Conservation (phyloP, 257 asterid species). For the Pogostemon cablin region DNA sequence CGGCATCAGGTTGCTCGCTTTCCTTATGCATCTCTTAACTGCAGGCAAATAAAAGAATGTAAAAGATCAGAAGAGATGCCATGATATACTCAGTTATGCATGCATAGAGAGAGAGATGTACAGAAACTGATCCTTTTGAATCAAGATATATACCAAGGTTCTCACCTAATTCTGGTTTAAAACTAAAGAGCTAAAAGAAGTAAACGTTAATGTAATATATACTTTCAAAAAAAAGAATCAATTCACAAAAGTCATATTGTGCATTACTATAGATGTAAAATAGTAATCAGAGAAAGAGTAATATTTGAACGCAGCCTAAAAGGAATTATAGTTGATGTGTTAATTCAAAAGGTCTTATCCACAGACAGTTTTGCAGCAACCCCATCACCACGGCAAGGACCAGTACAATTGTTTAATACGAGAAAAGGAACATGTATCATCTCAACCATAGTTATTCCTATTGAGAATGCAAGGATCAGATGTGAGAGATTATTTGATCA, state of each 20-base stretch:
- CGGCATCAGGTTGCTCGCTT: conserved; percentile 71
- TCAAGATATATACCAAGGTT: conserved; percentile 31
- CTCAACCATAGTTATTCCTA: conserved; percentile 8
- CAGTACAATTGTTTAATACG: not conserved
- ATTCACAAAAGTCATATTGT: not conserved
- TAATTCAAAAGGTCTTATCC: not conserved
- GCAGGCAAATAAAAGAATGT: conserved; percentile 36
- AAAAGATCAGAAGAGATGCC: conserved; percentile 16
- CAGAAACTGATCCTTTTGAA: conserved; percentile 69
- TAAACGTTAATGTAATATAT: not conserved
- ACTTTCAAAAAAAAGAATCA: not conserved
- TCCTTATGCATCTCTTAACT: conserved; percentile 91
- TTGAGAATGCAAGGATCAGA: conserved; percentile 10
- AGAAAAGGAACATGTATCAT: not conserved
- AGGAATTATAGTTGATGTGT: not conserved
- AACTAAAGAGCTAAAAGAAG: not conserved
- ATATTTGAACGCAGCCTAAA: too few relatives aligned
- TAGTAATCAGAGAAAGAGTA: too few relatives aligned
- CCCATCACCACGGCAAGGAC: not conserved
- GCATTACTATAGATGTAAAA: too few relatives aligned
- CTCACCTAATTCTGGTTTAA: not conserved
- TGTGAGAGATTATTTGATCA: not conserved
- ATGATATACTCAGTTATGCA: not conserved
- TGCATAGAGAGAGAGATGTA: conserved; percentile 45
- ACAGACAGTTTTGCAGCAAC: too few relatives aligned